phyloP scores from a whole-genome alignment of 176 grass and related monocot genomes.

The Puccinellia tenuiflora region DNA sequence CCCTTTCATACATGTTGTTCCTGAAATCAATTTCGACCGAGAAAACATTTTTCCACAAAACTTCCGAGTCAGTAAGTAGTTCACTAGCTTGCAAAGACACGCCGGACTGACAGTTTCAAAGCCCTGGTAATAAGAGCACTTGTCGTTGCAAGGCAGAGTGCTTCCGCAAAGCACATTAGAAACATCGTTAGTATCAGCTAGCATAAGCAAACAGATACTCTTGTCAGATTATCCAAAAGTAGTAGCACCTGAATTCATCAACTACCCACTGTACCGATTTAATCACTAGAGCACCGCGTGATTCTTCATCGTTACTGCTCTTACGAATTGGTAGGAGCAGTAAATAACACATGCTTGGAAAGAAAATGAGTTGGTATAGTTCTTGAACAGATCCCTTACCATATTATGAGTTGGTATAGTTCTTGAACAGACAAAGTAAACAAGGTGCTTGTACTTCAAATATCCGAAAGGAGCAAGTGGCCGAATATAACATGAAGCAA shows the following conservation, averaged over 20 bases:
- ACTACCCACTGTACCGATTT: neutral
- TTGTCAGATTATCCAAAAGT: neutral
- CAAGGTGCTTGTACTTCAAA: neutral
- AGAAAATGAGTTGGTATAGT: neutral
- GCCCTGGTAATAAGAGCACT: no score
- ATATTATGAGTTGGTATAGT: neutral
- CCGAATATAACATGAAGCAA: neutral
- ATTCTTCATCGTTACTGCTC: neutral
- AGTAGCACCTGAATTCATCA: neutral
- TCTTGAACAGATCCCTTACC: neutral
- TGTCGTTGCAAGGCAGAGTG: no score
- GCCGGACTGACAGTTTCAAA: no score
- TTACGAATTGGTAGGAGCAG: neutral
- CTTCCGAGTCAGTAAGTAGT: no score
- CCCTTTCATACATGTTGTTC: no score
- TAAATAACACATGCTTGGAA: neutral
- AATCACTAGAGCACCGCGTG: neutral
- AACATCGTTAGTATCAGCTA: no score
- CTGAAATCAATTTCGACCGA: no score
- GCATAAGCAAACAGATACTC: neutral
- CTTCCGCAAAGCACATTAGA: no score
- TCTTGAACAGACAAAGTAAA: neutral
- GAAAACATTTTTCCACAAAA: no score
- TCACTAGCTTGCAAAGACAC: no score
- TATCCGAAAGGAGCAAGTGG: neutral